These are phyloP conservation scores for Jasminum sambac DNA, from an alignment of 257 asterid genomes.

Conservation along the genomic window DNA sequence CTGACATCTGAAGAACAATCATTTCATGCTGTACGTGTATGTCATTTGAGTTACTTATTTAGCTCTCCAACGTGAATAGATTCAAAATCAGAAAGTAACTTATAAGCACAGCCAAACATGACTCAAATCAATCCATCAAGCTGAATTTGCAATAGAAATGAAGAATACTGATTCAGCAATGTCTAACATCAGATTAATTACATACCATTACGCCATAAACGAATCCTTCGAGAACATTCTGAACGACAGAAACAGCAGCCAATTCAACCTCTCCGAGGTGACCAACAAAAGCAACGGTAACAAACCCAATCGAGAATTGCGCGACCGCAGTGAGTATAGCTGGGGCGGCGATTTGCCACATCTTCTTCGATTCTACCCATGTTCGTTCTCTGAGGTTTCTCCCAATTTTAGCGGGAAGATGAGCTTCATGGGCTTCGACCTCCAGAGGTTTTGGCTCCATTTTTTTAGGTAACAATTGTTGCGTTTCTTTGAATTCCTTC, in stretches of 20 bases:
- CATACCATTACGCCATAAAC: constrained; percentile 77
- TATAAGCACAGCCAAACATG: background rate
- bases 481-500: constrained; percentile 35
- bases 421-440: constrained; percentile 25
- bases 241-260: constrained; percentile 79
- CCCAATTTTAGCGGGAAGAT: background rate
- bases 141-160: background rate
- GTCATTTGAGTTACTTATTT: background rate
- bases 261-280: constrained; percentile 74
- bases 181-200: background rate
- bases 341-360: constrained; percentile 77
- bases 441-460: constrained; percentile 40
- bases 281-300: constrained; percentile 73
- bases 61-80: too few species aligned
- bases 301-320: constrained; percentile 69
- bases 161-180: background rate
- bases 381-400: constrained; percentile 29
- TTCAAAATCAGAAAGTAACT: background rate
- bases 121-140: background rate
- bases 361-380: constrained; percentile 59
- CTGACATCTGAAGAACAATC: too few species aligned
- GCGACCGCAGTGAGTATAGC: constrained; percentile 63
- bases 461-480: constrained; percentile 29
- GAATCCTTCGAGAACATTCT: constrained; percentile 80
- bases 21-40: too few species aligned